Evolutionary conservation across 768 basidiomycete species (phyloP).

Genomic region (Termitomyces bulborhizus): DNA sequence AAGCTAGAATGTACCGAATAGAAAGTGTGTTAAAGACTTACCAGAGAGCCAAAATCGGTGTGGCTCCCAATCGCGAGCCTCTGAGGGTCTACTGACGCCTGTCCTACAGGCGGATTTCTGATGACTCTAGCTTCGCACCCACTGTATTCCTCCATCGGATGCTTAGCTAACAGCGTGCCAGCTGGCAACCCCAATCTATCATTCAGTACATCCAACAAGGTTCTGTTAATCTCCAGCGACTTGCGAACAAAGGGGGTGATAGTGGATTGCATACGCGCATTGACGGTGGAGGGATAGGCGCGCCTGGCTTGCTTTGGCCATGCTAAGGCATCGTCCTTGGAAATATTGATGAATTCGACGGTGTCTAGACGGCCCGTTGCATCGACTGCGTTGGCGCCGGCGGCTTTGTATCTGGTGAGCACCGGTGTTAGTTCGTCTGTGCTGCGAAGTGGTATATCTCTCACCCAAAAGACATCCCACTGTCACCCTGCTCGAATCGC

Average conservation of each 20-base stretch:
- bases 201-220: constrained; percentile 48
- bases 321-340: constrained; percentile 63
- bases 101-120: constrained; percentile 35
- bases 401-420: constrained; percentile 38
- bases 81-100: constrained; percentile 28
- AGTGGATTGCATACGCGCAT: constrained; percentile 39
- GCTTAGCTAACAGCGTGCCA: constrained; percentile 38
- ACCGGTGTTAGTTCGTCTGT: background rate
- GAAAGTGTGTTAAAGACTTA: constrained; percentile 21
- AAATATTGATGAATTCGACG: constrained; percentile 59
- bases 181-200: constrained; percentile 45
- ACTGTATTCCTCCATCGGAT: constrained; percentile 39
- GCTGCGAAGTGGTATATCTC: no score
- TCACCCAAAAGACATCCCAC: constrained; percentile 34
- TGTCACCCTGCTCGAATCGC: constrained; percentile 51
- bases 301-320: constrained; percentile 49
- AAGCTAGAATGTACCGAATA: constrained; percentile 19
- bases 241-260: constrained; percentile 53
- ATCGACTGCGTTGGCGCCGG: constrained; percentile 58
- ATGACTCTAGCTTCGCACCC: constrained; percentile 55
- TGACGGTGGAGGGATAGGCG: constrained; percentile 49
- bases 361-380: constrained; percentile 50
- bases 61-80: constrained; percentile 40
- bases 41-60: constrained; percentile 69
- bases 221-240: constrained; percentile 49